Base-by-base conservation (phyloP, 2,329 filamentous ascomycete species). In the Fusarium odoratissimum region DNA sequence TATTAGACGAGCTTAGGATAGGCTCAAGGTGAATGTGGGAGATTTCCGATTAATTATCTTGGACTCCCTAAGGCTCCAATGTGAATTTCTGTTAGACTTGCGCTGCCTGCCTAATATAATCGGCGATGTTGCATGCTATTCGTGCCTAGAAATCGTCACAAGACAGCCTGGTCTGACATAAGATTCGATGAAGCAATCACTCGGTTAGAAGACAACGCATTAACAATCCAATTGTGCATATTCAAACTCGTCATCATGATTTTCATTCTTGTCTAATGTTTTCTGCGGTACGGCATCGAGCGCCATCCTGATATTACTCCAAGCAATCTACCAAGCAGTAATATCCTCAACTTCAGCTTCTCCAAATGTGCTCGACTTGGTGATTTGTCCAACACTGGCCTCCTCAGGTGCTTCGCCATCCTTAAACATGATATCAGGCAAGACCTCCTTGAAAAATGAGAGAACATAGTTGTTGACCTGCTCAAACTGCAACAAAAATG, bases 291-390 rank as follows among this genome's bases (percentile, higher is more conserved):
- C 25, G 25, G 25, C 25, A 25, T 25, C 25, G 25, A 25, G 25
- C 31, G 8, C 44, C 45, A 30, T 35, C 48, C 51, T 52, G 21
- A n/a, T 35, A 37, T 44, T 67, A 14, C 30, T 40, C 19, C 19
- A 25, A 51, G 17, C 41, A 6, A 28, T 54, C 82, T 89, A 98
- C 95, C 95, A 98, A 28, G 94, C 95, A 38, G 95, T 97, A 76
- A 98, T 97, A 80, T 98, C 96, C 68, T 95, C 95, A 25, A 98
- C 94, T 83, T 98, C 96, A 2, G 94, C 95, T 83, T 98, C 95
- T 21, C 95, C 95, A 85, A 98, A 97, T 0, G 93, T 96, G 82
- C 95, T 97, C 62, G 89, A 95, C 85, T 97, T 97, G 23, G 90
- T 94, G 70, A 95, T 82, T 76, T 89, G 84, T 21, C 90, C 91